Evolutionary conservation across 1,284 basidiomycete species (phyloP).

Genomic region (Wallemia ichthyophaga): DNA sequence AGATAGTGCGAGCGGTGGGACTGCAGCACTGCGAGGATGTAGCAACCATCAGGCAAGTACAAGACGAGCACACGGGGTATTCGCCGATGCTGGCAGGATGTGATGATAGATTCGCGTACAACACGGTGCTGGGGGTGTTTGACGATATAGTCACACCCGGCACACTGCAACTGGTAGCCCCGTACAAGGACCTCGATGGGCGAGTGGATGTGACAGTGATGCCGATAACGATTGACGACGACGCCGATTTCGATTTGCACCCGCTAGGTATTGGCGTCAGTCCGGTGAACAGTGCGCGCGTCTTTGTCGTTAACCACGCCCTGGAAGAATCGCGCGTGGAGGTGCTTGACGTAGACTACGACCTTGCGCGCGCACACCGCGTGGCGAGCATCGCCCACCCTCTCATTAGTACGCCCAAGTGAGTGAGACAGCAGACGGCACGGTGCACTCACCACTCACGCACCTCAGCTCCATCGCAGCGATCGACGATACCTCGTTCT

Average conservation of each 20-base stretch:
- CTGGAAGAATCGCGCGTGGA: not conserved
- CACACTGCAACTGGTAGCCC: not conserved
- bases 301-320: not conserved
- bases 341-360: not conserved
- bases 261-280: not conserved
- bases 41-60: not conserved
- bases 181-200: not conserved
- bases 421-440: not conserved
- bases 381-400: not conserved
- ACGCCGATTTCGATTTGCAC: not conserved
- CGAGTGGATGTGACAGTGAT: not conserved
- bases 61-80: not conserved
- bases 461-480: not conserved
- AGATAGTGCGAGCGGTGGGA: not conserved
- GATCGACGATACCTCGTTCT: not conserved
- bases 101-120: not conserved
- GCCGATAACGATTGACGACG: not conserved
- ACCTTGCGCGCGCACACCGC: not conserved
- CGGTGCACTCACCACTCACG: not conserved
- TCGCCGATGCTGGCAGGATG: not conserved
- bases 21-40: not conserved
- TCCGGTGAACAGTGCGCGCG: not conserved
- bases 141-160: not conserved
- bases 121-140: not conserved
- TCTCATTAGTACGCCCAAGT: not conserved